These are phyloP conservation scores for Tolypocladium cylindrosporum DNA, from an alignment of 2,329 filamentous ascomycete genomes.

Conservation along the genomic window DNA sequence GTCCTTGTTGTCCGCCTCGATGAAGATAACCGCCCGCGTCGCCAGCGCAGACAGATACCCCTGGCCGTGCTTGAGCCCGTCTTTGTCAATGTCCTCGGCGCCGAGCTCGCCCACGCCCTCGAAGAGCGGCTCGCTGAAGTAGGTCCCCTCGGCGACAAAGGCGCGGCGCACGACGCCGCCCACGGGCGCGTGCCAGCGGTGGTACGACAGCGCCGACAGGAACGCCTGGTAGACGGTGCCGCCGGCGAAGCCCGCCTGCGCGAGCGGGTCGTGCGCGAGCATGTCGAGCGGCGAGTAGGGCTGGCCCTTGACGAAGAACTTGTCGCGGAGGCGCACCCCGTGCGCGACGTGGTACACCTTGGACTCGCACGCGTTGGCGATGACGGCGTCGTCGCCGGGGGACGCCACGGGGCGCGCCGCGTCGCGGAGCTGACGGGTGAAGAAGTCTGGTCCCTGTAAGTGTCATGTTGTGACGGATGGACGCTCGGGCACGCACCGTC, in stretches of 20 bases:
- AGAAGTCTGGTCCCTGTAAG: slow-evolving; percentile 38
- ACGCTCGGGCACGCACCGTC: slow-evolving; percentile 31
- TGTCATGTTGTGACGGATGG: not conserved
- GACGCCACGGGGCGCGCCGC: slow-evolving; percentile 46
- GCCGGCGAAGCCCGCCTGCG: slow-evolving; percentile 41
- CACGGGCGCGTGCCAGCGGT: slow-evolving; percentile 64
- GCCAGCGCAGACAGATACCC: slow-evolving; percentile 60
- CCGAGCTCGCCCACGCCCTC: slow-evolving; percentile 20
- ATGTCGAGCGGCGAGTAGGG: slow-evolving; percentile 58
- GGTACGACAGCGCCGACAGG: slow-evolving; percentile 56
- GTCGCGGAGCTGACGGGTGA: slow-evolving; percentile 48
- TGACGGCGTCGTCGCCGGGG: slow-evolving; percentile 40
- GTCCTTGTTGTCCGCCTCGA: slow-evolving; percentile 56
- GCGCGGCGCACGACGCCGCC: slow-evolving; percentile 48
- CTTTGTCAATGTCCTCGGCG: slow-evolving; percentile 24
- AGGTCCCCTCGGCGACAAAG: slow-evolving; percentile 53
- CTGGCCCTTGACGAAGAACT: slow-evolving; percentile 61
- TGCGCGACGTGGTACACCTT: slow-evolving; percentile 42
- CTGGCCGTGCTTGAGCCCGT: slow-evolving; percentile 42
- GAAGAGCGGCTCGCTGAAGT: slow-evolving; percentile 50
- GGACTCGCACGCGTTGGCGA: slow-evolving; percentile 58
- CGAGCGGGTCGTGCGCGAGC: slow-evolving; percentile 44
- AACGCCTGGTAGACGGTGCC: slow-evolving; percentile 65
- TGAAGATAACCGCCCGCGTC: slow-evolving; percentile 58
- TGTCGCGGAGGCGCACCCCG: slow-evolving; percentile 43